phyloP scores from a whole-genome alignment of 768 basidiomycete species.

The Panus rudis region DNA sequence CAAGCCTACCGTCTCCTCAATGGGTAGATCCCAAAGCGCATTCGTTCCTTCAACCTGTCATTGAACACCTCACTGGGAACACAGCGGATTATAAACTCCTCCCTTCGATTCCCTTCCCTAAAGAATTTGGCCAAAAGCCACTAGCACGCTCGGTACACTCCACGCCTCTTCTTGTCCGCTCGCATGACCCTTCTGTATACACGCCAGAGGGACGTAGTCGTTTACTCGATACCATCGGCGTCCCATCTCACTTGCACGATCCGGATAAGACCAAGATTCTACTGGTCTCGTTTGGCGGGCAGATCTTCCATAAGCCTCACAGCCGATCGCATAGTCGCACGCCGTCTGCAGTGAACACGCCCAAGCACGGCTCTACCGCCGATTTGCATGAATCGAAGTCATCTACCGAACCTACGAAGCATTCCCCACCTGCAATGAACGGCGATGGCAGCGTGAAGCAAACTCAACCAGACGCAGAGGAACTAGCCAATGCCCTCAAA shows the following conservation, averaged over 20 bases:
- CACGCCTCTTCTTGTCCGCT: constrained; percentile 68
- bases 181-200: constrained; percentile 44
- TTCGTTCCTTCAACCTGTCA: constrained; percentile 39
- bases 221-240: constrained; percentile 51
- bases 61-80: constrained; percentile 32
- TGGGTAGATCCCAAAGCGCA: constrained; percentile 54
- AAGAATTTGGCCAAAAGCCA: constrained; percentile 15
- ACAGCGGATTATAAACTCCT: constrained; percentile 28
- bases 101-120: constrained; percentile 36
- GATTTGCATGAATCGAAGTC: background rate
- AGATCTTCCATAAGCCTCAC: constrained; percentile 54
- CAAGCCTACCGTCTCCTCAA: constrained; percentile 48
- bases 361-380: background rate
- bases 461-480: too few species aligned
- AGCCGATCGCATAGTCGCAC: constrained; percentile 30
- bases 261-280: constrained; percentile 48
- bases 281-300: constrained; percentile 77
- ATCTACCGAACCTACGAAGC: background rate
- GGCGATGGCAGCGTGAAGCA: too few species aligned
- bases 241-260: constrained; percentile 47
- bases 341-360: constrained; percentile 12
- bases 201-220: constrained; percentile 43
- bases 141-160: constrained; percentile 33
- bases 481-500: constrained; percentile 1
- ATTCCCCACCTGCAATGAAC: too few species aligned